Evolutionary conservation across 352 stramenopile genomes (phyloP).

Genomic region (Pythium graminicola): DNA sequence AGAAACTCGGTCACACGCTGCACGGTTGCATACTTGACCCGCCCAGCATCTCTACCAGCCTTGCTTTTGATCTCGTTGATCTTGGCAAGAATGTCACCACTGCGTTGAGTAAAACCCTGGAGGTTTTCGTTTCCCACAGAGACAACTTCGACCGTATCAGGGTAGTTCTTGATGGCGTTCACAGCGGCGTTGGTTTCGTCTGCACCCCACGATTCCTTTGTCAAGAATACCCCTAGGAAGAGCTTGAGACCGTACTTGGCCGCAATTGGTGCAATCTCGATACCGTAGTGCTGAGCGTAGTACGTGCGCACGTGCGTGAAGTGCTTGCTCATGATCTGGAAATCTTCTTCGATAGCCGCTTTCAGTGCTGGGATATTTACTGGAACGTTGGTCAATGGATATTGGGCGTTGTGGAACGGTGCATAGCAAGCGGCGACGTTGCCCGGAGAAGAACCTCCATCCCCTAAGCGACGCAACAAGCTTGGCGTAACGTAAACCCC

Average conservation of each 20-base stretch:
- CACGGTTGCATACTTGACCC: slow-evolving; percentile 60
- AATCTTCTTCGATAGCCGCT: slow-evolving; percentile 56
- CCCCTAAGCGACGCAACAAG: no score
- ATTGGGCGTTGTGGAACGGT: slow-evolving; percentile 66
- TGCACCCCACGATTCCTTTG: slow-evolving; percentile 50
- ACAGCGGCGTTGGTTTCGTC: slow-evolving; percentile 43
- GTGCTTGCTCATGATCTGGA: slow-evolving; percentile 60
- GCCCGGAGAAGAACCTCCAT: no score
- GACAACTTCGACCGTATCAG: slow-evolving; percentile 46
- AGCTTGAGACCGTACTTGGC: slow-evolving; percentile 45
- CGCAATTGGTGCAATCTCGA: slow-evolving; percentile 34
- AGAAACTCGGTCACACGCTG: slow-evolving; percentile 66
- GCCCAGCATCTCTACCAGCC: slow-evolving; percentile 28
- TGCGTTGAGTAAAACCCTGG: slow-evolving; percentile 34
- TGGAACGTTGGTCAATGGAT: slow-evolving; percentile 42
- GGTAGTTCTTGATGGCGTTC: slow-evolving; percentile 39
- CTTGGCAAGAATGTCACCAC: slow-evolving; percentile 30
- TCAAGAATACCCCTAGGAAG: slow-evolving; percentile 77
- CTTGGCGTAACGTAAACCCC: no score
- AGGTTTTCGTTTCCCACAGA: slow-evolving; percentile 79
- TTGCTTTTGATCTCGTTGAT: slow-evolving; percentile 29
- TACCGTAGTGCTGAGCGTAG: slow-evolving; percentile 65
- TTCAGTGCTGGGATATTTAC: slow-evolving; percentile 31
- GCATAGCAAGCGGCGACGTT: no score
- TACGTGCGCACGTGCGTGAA: slow-evolving; percentile 61